Base-by-base conservation (phyloP, 2,329 filamentous ascomycete genomes). In the Cladosporium sp. region DNA sequence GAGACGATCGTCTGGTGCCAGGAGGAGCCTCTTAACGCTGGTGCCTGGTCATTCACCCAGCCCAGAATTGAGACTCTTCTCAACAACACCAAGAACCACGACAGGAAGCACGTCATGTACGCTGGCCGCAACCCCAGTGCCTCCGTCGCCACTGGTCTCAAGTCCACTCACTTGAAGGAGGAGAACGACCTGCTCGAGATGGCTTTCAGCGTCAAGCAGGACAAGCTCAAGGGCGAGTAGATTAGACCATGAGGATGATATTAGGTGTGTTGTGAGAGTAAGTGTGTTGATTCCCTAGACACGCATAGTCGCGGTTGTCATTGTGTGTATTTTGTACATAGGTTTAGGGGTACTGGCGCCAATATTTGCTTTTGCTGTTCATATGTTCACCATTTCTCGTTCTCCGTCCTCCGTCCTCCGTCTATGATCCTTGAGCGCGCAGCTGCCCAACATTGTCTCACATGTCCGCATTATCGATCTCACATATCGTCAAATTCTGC, bases 1-100 rank as follows among this genome's bases (percentile, higher is more conserved):
- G 90, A 97, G 84, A 93, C 92, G 64, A 92, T 99, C 66, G 92
- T 99, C 64, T 99, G 92, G 92, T 88, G 86, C 67, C 94, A 99
- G 78, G 94, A 99, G 76, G 94, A 99, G 81, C 94, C 94, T 34
- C 85, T 99, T 61, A 99, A 99, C 74, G 94, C 94, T 8, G 94
- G 94, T 75, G 90, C 90, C 49, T 99, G 94, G 94, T 92, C 86
- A 73, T 97, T 94, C 79, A 90, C 88, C n/a, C 94, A 99, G 79
- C 94, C 94, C 34, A 88, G 94, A 72, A 92, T 99, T 64, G 94
- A 99, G 85, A 99, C 93, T 8, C 79, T 99, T 65, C 83, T 99
- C 66, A 97, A 97, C 80, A 77, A 95, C 74, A 97, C 94, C 0
- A 78, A 95, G 78, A 82, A 96, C 78, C 93, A 97, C 80, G 87